Percentiles rank a stretch among this genome's conserved stretches.
Conservation (phyloP, 2,329 filamentous ascomycete species). For the Calycina marina region DNA sequence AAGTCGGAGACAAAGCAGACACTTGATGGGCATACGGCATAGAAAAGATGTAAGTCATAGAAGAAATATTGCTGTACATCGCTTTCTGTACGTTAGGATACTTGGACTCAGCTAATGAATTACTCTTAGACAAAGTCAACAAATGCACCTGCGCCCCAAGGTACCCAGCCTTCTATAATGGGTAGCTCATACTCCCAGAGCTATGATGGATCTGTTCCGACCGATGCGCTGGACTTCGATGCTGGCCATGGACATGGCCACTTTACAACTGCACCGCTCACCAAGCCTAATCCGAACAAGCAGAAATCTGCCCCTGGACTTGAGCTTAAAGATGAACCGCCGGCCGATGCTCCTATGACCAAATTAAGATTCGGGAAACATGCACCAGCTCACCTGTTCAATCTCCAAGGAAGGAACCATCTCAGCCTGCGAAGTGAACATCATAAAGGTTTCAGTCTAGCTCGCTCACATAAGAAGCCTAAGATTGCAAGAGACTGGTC, state of each 20-base stretch:
- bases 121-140: no score
- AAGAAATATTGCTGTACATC: no score
- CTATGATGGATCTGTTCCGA: conserved; percentile 13
- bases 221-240: conserved; percentile 16
- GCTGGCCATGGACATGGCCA: conserved; percentile 11
- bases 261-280: no score
- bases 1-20: no score
- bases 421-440: conserved; percentile 33
- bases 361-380: conserved; percentile 5
- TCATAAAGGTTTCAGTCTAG: conserved; percentile 34
- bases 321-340: conserved; percentile 12
- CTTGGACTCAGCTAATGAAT: no score
- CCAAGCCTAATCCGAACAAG: conserved; percentile 6
- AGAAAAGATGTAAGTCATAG: no score
- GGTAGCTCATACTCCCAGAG: conserved; percentile 7
- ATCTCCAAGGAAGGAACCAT: conserved; percentile 35
- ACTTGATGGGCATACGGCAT: no score
- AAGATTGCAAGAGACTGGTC: conserved; percentile 63
- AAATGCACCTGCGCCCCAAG: no score
- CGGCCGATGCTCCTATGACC: conserved; percentile 11
- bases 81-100: no score
- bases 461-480: conserved; percentile 40
- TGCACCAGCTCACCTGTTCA: conserved; percentile 15
- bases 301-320: conserved; percentile 1
- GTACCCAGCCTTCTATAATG: not conserved